phyloP scores from a whole-genome alignment of 805 yeast genomes.

The Yamadazyma sp. region DNA sequence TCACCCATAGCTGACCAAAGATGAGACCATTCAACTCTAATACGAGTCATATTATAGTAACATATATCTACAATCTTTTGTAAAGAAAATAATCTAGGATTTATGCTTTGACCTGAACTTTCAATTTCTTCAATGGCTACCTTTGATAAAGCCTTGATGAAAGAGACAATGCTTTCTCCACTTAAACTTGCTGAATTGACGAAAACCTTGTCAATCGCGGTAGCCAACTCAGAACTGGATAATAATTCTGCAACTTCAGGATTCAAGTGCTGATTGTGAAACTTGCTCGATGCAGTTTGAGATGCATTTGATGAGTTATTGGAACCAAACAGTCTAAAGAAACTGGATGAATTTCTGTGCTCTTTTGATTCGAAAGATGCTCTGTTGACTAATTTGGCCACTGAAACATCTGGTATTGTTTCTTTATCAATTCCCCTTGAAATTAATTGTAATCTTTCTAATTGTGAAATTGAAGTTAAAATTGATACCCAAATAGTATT shows the following conservation, averaged over 20 bases:
- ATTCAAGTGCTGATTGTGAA: conserved; percentile 65
- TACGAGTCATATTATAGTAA: conserved; percentile 95
- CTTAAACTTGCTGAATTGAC: conserved; percentile 74
- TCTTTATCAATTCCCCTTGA: conserved; percentile 85
- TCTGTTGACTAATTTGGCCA: conserved; percentile 63
- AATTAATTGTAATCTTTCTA: conserved; percentile 84
- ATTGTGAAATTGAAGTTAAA: conserved; percentile 78
- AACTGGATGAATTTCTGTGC: conserved; percentile 37
- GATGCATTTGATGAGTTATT: conserved; percentile 49
- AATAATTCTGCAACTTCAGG: conserved; percentile 56
- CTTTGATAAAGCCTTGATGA: conserved; percentile 81
- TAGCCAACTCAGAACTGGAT: conserved; percentile 66
- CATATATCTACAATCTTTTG: conserved; percentile 97
- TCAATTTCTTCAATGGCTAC: conserved; percentile 91
- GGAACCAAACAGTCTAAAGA: conserved; percentile 55
- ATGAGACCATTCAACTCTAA: conserved; percentile 94
- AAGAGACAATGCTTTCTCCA: conserved; percentile 82
- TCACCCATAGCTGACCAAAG: conserved; percentile 93
- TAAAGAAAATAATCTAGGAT: conserved; percentile 88
- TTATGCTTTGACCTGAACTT: conserved; percentile 73
- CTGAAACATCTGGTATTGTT: conserved; percentile 78
- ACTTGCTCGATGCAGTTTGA: conserved; percentile 67
- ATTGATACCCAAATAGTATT: conserved; percentile 79
- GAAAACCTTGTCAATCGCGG: conserved; percentile 82
- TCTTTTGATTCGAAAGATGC: conserved; percentile 53